Conservation (phyloP, 2,329 filamentous ascomycete genomes). For the Fusarium globosum region DNA sequence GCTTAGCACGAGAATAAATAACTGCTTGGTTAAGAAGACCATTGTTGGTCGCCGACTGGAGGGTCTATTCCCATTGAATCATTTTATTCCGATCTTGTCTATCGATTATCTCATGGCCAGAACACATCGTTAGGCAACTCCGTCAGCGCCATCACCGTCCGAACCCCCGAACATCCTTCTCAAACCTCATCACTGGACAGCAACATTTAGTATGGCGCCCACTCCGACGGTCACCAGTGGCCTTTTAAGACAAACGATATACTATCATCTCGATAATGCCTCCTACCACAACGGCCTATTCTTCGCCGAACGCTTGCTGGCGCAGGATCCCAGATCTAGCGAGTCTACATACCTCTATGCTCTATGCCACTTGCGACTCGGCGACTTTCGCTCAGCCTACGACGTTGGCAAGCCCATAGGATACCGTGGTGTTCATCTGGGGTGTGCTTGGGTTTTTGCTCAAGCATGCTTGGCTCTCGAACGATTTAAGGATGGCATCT, state of each 20-base stretch:
- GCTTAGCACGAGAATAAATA: constrained; percentile 34
- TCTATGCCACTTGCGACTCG: constrained; percentile 84
- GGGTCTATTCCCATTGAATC: constrained; percentile 11
- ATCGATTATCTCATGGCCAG: constrained; percentile 44
- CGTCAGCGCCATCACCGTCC: constrained; percentile 28
- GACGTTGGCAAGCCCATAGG: constrained; percentile 81
- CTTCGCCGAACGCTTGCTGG: constrained; percentile 86
- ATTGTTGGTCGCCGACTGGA: constrained; percentile 14
- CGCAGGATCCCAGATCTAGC: constrained; percentile 82
- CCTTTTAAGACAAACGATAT: constrained; percentile 68
- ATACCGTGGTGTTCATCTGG: constrained; percentile 78
- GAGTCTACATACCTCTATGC: constrained; percentile 87
- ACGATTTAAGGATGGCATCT: constrained; percentile 82
- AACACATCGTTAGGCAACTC: constrained; percentile 39
- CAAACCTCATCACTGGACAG: constrained; percentile 33
- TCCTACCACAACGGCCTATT: constrained; percentile 92
- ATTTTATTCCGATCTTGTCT: not conserved
- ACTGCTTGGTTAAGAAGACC: constrained; percentile 11
- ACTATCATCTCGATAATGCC: constrained; percentile 88
- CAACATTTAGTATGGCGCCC: constrained; percentile 61
- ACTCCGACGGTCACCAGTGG: constrained; percentile 61
- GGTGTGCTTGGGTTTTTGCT: constrained; percentile 91
- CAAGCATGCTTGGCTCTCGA: constrained; percentile 86
- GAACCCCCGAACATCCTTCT: constrained; percentile 14
- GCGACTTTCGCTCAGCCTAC: constrained; percentile 86